Conservation (phyloP, 1,284 basidiomycete species). For the Ceratobasidium sp. region DNA sequence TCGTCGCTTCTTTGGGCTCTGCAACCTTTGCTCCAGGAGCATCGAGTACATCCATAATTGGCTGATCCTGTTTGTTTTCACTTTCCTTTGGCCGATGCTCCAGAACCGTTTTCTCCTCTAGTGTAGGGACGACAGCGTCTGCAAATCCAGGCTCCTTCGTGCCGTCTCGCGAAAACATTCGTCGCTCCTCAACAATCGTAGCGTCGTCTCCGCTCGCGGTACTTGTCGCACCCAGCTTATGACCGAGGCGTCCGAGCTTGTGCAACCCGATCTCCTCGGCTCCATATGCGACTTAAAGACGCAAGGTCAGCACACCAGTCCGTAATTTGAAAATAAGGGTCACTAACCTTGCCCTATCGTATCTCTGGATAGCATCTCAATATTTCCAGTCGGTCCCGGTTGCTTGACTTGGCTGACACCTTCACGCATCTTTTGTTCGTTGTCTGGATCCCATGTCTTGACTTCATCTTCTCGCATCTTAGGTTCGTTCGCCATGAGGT, state of each 20-base stretch:
- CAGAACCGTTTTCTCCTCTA: constrained; percentile 70
- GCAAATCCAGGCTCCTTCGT: constrained; percentile 65
- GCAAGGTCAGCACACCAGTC: background rate
- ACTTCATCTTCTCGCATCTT: constrained; percentile 62
- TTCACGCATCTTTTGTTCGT: constrained; percentile 65
- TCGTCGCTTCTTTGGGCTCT: constrained; percentile 51
- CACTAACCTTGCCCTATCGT: constrained; percentile 60
- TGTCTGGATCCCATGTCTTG: constrained; percentile 79
- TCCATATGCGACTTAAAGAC: constrained; percentile 41
- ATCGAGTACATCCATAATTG: constrained; percentile 51
- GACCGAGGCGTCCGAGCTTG: constrained; percentile 40
- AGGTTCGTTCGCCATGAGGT: constrained; percentile 65
- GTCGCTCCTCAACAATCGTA: constrained; percentile 60
- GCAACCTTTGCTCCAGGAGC: constrained; percentile 46
- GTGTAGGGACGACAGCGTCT: constrained; percentile 68
- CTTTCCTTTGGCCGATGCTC: constrained; percentile 54
- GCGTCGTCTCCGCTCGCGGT: constrained; percentile 53
- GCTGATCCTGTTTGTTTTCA: constrained; percentile 52
- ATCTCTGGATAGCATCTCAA: constrained; percentile 48
- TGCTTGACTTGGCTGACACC: constrained; percentile 54
- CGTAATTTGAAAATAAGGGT: background rate
- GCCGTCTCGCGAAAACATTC: constrained; percentile 62
- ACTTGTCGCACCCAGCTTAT: constrained; percentile 23
- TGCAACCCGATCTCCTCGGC: constrained; percentile 46
- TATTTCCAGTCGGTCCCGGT: constrained; percentile 42